Percentiles rank a stretch among this genome's conserved stretches.
phyloP scores from a whole-genome alignment of 805 yeast genomes.

The Sporopachydermia lactativora region DNA sequence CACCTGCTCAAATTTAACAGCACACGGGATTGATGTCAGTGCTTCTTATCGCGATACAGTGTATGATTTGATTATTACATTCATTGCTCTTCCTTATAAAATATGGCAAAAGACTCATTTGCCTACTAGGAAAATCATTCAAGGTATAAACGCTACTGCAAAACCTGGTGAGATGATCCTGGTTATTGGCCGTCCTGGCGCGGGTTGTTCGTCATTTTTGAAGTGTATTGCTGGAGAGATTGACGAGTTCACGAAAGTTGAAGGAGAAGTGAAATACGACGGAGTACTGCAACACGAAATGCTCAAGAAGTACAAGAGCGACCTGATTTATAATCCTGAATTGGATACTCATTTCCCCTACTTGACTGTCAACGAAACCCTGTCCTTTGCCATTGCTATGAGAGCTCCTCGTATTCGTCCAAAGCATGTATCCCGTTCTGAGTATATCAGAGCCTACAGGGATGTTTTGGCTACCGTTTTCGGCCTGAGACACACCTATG shows the following conservation, averaged over 20 bases:
- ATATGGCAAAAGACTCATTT: conserved; percentile 12
- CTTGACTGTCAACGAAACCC: conserved; percentile 59
- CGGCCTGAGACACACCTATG: conserved; percentile 45
- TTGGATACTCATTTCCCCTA: conserved; percentile 67
- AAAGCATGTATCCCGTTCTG: conserved; percentile 29
- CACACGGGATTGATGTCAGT: conserved; percentile 26
- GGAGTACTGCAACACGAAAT: conserved; percentile 38
- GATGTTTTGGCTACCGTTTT: conserved; percentile 38
- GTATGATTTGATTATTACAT: conserved; percentile 20
- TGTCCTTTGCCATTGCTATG: conserved; percentile 54
- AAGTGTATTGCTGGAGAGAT: conserved; percentile 42
- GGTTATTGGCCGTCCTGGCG: conserved; percentile 26
- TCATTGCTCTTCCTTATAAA: conserved; percentile 8
- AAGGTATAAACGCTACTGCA: conserved; percentile 13
- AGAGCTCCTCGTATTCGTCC: conserved; percentile 48
- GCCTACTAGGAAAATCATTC: conserved; percentile 16
- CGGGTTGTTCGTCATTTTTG: conserved; percentile 48
- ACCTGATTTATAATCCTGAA: conserved; percentile 44
- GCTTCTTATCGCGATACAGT: conserved; percentile 26
- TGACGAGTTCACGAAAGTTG: conserved; percentile 33
- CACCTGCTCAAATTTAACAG: conserved; percentile 22
- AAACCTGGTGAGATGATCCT: conserved; percentile 21
- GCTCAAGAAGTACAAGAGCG: conserved; percentile 33
- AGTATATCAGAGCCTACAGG: conserved; percentile 33
- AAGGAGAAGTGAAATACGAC: conserved; percentile 38